phyloP scores from a whole-genome alignment of 352 stramenopile species.

The Phytopythium delawarense region DNA sequence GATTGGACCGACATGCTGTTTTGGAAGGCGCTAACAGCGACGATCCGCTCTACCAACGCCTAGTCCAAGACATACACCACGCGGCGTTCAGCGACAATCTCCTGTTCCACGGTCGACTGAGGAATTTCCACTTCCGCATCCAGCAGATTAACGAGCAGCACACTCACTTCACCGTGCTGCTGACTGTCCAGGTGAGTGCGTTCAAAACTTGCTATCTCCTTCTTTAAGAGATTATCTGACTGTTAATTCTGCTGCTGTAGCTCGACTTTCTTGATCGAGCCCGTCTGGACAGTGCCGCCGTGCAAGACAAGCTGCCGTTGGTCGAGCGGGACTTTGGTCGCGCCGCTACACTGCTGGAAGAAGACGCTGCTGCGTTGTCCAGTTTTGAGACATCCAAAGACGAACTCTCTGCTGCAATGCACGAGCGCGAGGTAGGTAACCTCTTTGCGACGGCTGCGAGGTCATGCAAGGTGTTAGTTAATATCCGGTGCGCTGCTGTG shows the following conservation, averaged over 20 bases:
- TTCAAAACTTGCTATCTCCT: neutral
- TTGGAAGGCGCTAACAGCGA: conserved; percentile 20
- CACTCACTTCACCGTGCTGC: conserved; percentile 27
- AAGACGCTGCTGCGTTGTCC: conserved; percentile 29
- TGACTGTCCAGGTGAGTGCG: conserved; percentile 47
- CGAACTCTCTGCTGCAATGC: conserved; percentile 24
- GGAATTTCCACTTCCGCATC: conserved; percentile 66
- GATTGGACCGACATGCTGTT: conserved; percentile 36
- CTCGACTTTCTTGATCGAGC: conserved; percentile 45
- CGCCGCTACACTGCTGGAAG: conserved; percentile 30
- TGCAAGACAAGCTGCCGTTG: conserved; percentile 52
- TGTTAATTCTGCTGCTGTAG: conserved; percentile 12
- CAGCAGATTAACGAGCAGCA: conserved; percentile 46
- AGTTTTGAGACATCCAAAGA: conserved; percentile 27
- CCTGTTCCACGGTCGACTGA: conserved; percentile 58
- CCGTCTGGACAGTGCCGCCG: conserved; percentile 35
- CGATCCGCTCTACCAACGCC: conserved; percentile 43
- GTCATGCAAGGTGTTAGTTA: neutral
- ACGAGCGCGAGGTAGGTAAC: conserved; percentile 31
- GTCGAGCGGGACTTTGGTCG: conserved; percentile 54
- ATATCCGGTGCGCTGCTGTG: neutral
- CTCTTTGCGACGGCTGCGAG: neutral
- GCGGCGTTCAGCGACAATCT: conserved; percentile 61
- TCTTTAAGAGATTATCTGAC: neutral
- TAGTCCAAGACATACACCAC: conserved; percentile 45